Evolutionary conservation across 2,329 filamentous ascomycete genomes (phyloP).

Genomic region (Onygenales sp.): DNA sequence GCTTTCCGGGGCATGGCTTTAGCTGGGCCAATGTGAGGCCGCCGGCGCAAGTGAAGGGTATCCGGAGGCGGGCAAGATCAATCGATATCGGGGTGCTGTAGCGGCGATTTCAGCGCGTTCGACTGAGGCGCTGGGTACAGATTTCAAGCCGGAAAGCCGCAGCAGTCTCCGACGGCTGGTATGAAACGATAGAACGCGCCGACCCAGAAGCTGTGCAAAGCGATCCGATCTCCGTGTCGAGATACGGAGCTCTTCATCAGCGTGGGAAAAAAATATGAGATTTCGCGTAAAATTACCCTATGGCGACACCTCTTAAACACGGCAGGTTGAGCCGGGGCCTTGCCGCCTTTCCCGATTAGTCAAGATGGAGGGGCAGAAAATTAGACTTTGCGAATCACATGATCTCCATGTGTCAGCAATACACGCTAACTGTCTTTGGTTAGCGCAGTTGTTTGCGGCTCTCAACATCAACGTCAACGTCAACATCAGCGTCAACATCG

Average conservation of each 20-base stretch:
- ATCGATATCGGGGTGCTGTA: not conserved
- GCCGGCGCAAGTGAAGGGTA: not conserved
- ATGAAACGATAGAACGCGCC: not conserved
- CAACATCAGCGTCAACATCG: not conserved
- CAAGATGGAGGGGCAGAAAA: not conserved
- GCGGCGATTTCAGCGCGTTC: not conserved
- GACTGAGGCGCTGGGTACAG: not conserved
- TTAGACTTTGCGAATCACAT: not conserved
- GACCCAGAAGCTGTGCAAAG: not conserved
- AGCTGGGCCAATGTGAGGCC: not conserved
- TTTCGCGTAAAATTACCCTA: not conserved
- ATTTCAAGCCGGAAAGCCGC: not conserved
- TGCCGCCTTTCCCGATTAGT: not conserved
- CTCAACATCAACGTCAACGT: too few relatives aligned
- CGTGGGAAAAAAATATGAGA: not conserved
- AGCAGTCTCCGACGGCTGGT: not conserved
- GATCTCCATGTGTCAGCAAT: not conserved
- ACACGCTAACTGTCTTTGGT: not conserved
- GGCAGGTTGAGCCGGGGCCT: not conserved
- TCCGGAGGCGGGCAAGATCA: not conserved
- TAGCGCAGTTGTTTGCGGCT: not conserved
- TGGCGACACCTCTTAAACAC: not conserved
- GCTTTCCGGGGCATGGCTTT: constrained; percentile 36
- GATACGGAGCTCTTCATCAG: not conserved
- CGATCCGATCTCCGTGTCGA: too few relatives aligned